Evolutionary conservation across 2,329 filamentous ascomycete genomes (phyloP).

Genomic region (Monilinia fructicola): DNA sequence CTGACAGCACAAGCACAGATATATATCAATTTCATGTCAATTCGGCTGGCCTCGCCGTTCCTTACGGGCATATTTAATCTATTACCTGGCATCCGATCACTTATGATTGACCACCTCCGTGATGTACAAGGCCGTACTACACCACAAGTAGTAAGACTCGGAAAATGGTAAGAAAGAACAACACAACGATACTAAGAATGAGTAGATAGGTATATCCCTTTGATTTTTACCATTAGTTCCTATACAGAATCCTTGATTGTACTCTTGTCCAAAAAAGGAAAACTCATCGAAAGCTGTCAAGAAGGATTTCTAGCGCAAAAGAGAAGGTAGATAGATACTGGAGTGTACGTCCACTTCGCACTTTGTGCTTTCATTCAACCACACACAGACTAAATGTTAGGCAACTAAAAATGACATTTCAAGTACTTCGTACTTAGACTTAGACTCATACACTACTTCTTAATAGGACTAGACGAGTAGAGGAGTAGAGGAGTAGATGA

Average conservation of each 20-base stretch:
- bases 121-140: slow-evolving; percentile 2
- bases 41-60: slow-evolving; percentile 12
- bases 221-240: background rate
- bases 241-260: background rate
- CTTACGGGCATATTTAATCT: slow-evolving; percentile 12
- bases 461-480: background rate
- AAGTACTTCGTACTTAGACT: slow-evolving; percentile 2
- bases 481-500: no score
- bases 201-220: background rate
- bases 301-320: slow-evolving; percentile 3
- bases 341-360: slow-evolving; percentile 5
- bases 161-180: background rate
- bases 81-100: slow-evolving; percentile 15
- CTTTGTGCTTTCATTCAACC: background rate
- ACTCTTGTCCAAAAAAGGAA: background rate
- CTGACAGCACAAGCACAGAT: slow-evolving; percentile 17
- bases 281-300: slow-evolving; percentile 1
- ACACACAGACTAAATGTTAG: background rate
- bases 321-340: background rate
- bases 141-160: slow-evolving; percentile 9
- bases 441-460: slow-evolving; percentile 13
- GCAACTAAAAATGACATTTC: background rate
- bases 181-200: background rate
- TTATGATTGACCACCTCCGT: slow-evolving; percentile 1
- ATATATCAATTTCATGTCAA: background rate